Evolutionary conservation across 2,329 filamentous ascomycete genomes (phyloP).

Genomic region (Fusarium falciforme): DNA sequence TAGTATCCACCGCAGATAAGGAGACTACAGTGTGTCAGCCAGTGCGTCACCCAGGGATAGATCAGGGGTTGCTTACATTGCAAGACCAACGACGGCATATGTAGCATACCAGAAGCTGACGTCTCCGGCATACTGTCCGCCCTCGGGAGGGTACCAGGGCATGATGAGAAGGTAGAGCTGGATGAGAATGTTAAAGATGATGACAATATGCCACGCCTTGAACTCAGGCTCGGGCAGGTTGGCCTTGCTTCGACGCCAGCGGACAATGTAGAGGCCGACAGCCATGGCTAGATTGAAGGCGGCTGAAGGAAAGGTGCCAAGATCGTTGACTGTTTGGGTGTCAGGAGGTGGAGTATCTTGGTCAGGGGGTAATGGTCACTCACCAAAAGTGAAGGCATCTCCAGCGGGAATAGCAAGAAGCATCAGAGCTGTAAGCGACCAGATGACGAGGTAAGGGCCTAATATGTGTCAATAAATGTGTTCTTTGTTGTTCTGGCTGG

Average conservation of each 20-base stretch:
- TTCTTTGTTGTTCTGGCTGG: no score
- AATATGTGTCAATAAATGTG: no score
- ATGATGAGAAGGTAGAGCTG: slow-evolving; percentile 73
- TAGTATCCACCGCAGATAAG: slow-evolving; percentile 69
- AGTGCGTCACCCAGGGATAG: neutral
- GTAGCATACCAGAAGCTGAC: slow-evolving; percentile 82
- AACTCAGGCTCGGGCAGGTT: slow-evolving; percentile 64
- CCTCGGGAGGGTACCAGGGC: slow-evolving; percentile 77
- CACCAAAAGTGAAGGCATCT: slow-evolving; percentile 72
- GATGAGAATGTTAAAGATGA: slow-evolving; percentile 70
- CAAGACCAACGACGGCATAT: slow-evolving; percentile 74
- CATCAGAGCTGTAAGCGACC: slow-evolving; percentile 67
- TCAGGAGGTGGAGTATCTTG: neutral
- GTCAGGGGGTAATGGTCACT: neutral
- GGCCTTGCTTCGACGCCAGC: slow-evolving; percentile 64
- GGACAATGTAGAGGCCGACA: slow-evolving; percentile 68
- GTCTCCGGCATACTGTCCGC: slow-evolving; percentile 69
- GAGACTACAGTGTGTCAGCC: slow-evolving; percentile 51
- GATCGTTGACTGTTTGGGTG: slow-evolving; percentile 61
- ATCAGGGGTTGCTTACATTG: slow-evolving; percentile 61
- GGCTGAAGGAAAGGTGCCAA: slow-evolving; percentile 67
- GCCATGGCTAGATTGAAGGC: slow-evolving; percentile 69
- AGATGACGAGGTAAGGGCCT: slow-evolving; percentile 62
- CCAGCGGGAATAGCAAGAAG: slow-evolving; percentile 70
- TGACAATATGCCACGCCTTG: slow-evolving; percentile 66